These are phyloP conservation scores for Candida sp. DNA, from an alignment of 1,139 yeast species.

Conservation along the genomic window DNA sequence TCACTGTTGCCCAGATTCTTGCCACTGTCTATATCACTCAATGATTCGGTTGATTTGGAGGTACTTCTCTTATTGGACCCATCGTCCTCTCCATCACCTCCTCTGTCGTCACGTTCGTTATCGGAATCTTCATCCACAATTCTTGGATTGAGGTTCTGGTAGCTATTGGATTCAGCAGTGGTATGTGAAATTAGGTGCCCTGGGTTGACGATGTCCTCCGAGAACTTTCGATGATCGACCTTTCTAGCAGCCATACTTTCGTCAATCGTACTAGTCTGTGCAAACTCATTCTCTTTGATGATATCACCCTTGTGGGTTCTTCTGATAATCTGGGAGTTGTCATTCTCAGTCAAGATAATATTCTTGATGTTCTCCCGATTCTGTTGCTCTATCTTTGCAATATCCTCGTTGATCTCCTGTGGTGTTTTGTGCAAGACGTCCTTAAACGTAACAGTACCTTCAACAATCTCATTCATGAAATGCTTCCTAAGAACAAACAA, in stretches of 20 bases:
- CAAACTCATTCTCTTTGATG: constrained; percentile 56
- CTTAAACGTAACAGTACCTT: constrained; percentile 27
- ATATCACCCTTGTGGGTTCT: constrained; percentile 91
- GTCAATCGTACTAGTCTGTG: constrained; percentile 29
- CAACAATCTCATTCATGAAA: constrained; percentile 31
- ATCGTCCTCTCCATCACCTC: constrained; percentile 22
- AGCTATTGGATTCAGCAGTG: constrained; percentile 13
- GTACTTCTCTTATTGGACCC: not conserved
- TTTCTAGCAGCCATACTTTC: constrained; percentile 41
- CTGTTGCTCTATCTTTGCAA: constrained; percentile 20
- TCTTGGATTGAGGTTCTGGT: constrained; percentile 18
- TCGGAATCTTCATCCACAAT: constrained; percentile 19
- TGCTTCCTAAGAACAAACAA: constrained; percentile 39
- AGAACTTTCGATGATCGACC: constrained; percentile 46
- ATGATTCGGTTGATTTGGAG: constrained; percentile 12
- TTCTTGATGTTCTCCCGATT: constrained; percentile 18
- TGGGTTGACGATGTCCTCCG: constrained; percentile 17
- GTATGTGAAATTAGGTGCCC: constrained; percentile 10
- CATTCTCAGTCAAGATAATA: constrained; percentile 57
- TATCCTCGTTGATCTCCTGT: constrained; percentile 31
- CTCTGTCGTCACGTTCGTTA: constrained; percentile 18
- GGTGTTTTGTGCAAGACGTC: constrained; percentile 36
- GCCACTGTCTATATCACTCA: constrained; percentile 15
- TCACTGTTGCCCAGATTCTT: not conserved
- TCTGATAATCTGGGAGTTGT: constrained; percentile 54